Conservation (phyloP, 371 early-diverging fungal genomes). For the Circinella umbellata region DNA sequence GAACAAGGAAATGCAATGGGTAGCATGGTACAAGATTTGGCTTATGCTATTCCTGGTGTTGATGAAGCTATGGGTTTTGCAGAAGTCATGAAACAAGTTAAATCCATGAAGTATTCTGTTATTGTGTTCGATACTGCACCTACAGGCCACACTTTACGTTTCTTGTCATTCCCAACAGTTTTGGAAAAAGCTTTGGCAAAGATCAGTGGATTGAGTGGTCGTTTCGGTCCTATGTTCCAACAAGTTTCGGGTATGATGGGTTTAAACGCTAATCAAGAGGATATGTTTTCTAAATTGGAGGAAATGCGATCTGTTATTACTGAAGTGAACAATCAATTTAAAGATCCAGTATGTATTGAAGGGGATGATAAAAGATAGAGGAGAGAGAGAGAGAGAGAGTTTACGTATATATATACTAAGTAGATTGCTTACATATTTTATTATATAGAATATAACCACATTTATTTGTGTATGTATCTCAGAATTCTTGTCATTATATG, state of each 20-base stretch:
- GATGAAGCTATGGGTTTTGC: slow-evolving; percentile 99
- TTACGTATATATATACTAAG: too few relatives aligned
- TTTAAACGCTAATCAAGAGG: slow-evolving; percentile 85
- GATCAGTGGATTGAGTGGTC: slow-evolving; percentile 88
- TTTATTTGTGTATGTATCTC: slow-evolving; percentile 99
- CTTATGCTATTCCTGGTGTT: slow-evolving; percentile 97
- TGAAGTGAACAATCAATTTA: slow-evolving; percentile 97
- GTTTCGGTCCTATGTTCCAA: slow-evolving; percentile 95
- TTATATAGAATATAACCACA: slow-evolving; percentile 87
- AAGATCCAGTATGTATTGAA: slow-evolving; percentile 77
- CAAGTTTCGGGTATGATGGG: slow-evolving; percentile 99
- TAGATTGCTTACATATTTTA: too few relatives aligned
- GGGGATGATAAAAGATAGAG: too few relatives aligned
- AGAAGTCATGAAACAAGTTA: slow-evolving; percentile 98
- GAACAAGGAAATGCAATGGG: slow-evolving; percentile 83
- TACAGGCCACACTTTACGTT: slow-evolving; percentile 99
- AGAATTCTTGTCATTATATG: slow-evolving; percentile 98
- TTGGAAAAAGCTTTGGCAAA: slow-evolving; percentile 96
- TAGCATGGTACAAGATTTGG: slow-evolving; percentile 93
- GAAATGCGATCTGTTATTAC: slow-evolving; percentile 93
- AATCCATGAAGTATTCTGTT: slow-evolving; percentile 97
- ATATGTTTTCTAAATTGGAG: slow-evolving; percentile 94
- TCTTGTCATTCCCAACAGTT: slow-evolving; percentile 96
- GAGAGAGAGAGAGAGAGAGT: too few relatives aligned
- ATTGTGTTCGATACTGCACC: slow-evolving; percentile 99